Evolutionary conservation across 2,329 filamentous ascomycete genomes (phyloP), one percentile per base, ranked within the genome.

Genomic region (Boeremia lycopersici): DNA sequence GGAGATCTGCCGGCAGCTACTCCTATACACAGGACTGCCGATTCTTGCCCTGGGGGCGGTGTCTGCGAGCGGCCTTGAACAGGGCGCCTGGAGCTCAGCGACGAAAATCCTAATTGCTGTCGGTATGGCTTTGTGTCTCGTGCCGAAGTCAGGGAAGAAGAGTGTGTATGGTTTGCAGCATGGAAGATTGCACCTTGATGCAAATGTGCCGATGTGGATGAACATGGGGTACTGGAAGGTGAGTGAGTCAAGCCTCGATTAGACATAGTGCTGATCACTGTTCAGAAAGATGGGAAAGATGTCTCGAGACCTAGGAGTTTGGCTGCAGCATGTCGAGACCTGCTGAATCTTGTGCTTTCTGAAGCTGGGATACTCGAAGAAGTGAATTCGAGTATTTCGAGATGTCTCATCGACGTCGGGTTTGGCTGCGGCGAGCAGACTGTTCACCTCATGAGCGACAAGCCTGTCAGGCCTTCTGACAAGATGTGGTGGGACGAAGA

Each of bases 381-480:
- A 23, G 19, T 56, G 25, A 13, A 51, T 8, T 47, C 17, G 6
- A 6, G 36, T 8, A 10, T 28, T 56, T 53, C 19, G 29, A 57
- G 48, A 50, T 48, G 36, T 23, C 72, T 83, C 9, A 69, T 86
- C 1, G 84, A 86, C 55, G 72, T 86, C 1, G 84, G 84, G 2
- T 82, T 85, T 56, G 84, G 84, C 9, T 86, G 84, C 57, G 84
- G 84, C 29, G 83, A 86, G 59, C 84, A 86, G 65, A 82, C 78
- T 0, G 65, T 81, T 17, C 77, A 81, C 50, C 61, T 85, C 23
- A 75, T 58, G 55, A 62, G 61, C 47, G 35, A 50, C 12, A 34
- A 12, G 15, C 60, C 63, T 4, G 13, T 65, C 25, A 45, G 57
- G 17, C 29, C 43, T 4, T 50, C 31, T 11, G 65, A 69, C 43